A percentile compares a stretch with the other conserved stretches of the same genome.
Evolutionary conservation across 495 filamentous ascomycete species (phyloP).

Genomic region (Penicillium paxilli): DNA sequence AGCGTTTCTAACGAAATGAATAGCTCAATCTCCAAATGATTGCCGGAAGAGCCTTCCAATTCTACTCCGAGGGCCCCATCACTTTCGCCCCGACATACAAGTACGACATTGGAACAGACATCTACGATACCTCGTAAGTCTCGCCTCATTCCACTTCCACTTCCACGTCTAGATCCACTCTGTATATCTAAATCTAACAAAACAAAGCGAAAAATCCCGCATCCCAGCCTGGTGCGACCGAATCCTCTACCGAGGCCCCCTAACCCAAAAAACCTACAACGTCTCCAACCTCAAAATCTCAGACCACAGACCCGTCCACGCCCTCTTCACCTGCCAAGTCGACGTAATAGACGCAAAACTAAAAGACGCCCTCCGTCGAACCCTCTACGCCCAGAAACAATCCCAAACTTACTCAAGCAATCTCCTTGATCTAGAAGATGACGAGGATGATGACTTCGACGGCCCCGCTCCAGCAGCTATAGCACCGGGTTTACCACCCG

Average conservation of each 20-base stretch:
- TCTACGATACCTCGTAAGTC: conserved; percentile 86
- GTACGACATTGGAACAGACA: conserved; percentile 83
- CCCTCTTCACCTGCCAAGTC: conserved; percentile 79
- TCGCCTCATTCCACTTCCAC: not conserved
- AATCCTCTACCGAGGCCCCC: conserved; percentile 78
- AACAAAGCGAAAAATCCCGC: conserved; percentile 88
- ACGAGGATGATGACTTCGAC: no score
- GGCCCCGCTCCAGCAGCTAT: conserved; percentile 74
- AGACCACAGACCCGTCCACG: conserved; percentile 92
- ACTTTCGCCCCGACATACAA: conserved; percentile 93
- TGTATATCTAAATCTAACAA: no score
- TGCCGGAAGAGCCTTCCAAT: conserved; percentile 82
- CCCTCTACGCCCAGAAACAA: conserved; percentile 70
- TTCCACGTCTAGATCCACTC: not conserved
- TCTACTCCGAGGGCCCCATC: conserved; percentile 84
- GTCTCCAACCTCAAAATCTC: conserved; percentile 80
- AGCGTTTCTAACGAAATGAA: conserved; percentile 5
- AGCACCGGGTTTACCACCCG: conserved; percentile 77
- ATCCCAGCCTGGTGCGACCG: conserved; percentile 98
- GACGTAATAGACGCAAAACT: conserved; percentile 72
- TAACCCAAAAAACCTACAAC: conserved; percentile 79
- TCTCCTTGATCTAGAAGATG: conserved; percentile 65
- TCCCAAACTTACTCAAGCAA: conserved; percentile 45
- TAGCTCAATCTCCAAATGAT: conserved; percentile 96
- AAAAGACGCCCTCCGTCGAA: conserved; percentile 67